Percentiles rank a stretch among this genome's conserved stretches.
Conservation (phyloP, 176 grass and related monocot genomes). For the Ensete ventricosum region DNA sequence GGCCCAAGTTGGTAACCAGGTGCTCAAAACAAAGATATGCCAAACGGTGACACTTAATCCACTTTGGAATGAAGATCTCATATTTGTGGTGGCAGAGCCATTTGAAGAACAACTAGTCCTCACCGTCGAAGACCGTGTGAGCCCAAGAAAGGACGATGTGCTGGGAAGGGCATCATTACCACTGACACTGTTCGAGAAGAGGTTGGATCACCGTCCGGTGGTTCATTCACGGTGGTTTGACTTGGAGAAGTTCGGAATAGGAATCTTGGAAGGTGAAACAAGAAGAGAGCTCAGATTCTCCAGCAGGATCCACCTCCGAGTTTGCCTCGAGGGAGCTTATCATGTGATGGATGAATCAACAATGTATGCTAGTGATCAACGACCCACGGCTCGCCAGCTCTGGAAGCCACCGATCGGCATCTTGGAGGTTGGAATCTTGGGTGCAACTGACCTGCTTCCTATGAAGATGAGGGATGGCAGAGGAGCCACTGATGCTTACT, state of each 20-base stretch:
- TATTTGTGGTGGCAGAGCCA: conserved; percentile 88
- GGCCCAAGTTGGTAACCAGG: conserved; percentile 64
- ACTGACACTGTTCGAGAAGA: conserved; percentile 62
- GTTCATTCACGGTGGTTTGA: conserved; percentile 79
- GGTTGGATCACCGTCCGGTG: conserved; percentile 65
- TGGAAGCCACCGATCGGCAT: conserved; percentile 67
- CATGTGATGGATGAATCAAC: conserved; percentile 96
- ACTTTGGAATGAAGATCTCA: conserved; percentile 82
- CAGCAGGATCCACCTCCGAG: conserved; percentile 61
- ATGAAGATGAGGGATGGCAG: conserved; percentile 69
- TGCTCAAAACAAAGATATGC: conserved; percentile 51
- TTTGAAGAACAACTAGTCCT: conserved; percentile 89
- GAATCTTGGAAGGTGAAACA: conserved; percentile 59
- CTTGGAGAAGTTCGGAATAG: conserved; percentile 68
- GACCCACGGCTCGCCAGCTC: conserved; percentile 66
- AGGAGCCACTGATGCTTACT: conserved; percentile 69
- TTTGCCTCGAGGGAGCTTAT: conserved; percentile 79
- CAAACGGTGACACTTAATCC: conserved; percentile 42
- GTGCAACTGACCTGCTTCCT: conserved; percentile 45
- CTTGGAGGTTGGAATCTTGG: conserved; percentile 75
- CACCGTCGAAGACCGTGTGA: conserved; percentile 56
- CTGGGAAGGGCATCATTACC: conserved; percentile 52
- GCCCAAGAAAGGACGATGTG: conserved; percentile 58
- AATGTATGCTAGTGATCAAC: conserved; percentile 83
- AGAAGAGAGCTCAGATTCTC: conserved; percentile 70